Evolutionary conservation across 371 early-diverging fungal genomes (phyloP), one percentile per base, ranked within the genome.

Genomic region (Nosema muscidifuracis): DNA sequence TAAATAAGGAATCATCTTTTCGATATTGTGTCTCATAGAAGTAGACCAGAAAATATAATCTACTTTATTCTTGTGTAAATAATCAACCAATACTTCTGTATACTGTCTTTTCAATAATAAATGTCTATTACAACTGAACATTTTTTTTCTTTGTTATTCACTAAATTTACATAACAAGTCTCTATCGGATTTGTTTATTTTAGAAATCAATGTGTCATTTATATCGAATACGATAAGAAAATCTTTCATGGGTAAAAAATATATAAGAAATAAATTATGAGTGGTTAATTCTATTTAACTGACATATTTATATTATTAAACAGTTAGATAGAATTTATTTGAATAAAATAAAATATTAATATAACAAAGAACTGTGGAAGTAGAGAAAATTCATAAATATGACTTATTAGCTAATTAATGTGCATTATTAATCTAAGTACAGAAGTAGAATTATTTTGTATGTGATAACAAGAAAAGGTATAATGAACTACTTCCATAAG

Each of bases 21-120:
- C 30, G 9, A 67, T 70, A 72, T 80, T 80, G 28, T 72, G 63
- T 47, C 65, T 74, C 75, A 77, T 65, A 0, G 76, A 76, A 7
- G 77, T 80, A 0, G 80, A 74, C 80, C 80, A 80, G 7, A 80
- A 60, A 3, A 77, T 55, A 56, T 80, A 80, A 10, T 53, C 30
- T 13, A 77, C 31, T 4, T 65, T 43, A 44, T 80, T 56, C 0
- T 18, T 18, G 30, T 73, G 57, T 36, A 80, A 57, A 70, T 62
- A 80, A 1, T 65, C 24, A 20, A 61, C 24, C 7, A 80, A 55
- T 34, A 71, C 16, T 1, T 58, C 58, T 18, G 77, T 31, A 55
- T 73, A 62, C 10, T 75, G 80, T 33, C 80, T 58, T 20, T 77
- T 18, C 36, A 75, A 73, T 30, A 79, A 30, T 26, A 67, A 33